phyloP scores from a whole-genome alignment of 768 basidiomycete genomes.

The Suillus cothurnatus region DNA sequence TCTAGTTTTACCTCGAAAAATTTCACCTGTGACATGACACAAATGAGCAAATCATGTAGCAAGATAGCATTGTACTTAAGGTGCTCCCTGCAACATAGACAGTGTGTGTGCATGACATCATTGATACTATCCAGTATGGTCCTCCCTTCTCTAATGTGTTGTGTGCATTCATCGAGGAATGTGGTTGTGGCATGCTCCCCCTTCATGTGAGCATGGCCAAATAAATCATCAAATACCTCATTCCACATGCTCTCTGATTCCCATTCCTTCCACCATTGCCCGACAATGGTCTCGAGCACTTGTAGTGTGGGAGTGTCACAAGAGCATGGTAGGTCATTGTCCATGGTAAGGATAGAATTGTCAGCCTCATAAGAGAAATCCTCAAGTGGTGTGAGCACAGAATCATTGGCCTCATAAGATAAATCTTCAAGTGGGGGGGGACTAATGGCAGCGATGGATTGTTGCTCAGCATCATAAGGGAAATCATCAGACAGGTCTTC shows the following conservation, averaged over 20 bases:
- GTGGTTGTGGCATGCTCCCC: neutral
- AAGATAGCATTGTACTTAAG: neutral
- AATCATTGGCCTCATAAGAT: too few relatives aligned
- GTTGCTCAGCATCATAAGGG: too few relatives aligned
- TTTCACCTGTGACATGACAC: neutral
- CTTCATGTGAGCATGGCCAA: neutral
- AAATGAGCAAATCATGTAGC: neutral
- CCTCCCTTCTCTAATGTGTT: neutral
- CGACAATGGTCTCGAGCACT: too few relatives aligned
- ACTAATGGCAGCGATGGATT: too few relatives aligned
- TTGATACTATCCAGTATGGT: neutral
- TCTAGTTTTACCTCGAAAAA: constrained; percentile 7
- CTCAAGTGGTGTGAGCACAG: too few relatives aligned
- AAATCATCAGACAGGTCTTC: too few relatives aligned
- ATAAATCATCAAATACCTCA: neutral
- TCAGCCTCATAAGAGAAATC: too few relatives aligned
- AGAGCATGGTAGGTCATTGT: too few relatives aligned
- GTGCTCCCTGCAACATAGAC: neutral
- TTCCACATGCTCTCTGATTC: neutral
- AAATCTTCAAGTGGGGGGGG: too few relatives aligned
- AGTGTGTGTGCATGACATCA: neutral
- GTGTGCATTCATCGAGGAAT: neutral
- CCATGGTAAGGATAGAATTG: too few relatives aligned
- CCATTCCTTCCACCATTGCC: too few relatives aligned
- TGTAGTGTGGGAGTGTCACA: too few relatives aligned